A percentile compares a stretch with the other conserved stretches of the same genome.
phyloP scores from a whole-genome alignment of 331 rosid species.

The Dryas integrifolia region DNA sequence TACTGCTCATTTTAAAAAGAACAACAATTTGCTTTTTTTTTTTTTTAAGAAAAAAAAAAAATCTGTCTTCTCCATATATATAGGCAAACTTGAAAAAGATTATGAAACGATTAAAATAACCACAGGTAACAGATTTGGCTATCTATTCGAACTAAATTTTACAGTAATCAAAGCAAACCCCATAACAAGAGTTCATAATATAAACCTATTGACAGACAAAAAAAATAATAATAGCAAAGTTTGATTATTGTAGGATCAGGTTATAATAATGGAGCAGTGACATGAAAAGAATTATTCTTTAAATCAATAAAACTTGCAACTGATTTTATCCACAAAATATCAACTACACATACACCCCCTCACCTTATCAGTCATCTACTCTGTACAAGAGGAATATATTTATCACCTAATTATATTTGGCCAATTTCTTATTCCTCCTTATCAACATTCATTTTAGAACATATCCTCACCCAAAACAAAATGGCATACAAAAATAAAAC shows the following conservation, averaged over 20 bases:
- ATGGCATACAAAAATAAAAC: neutral
- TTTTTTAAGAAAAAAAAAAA: too few relatives aligned
- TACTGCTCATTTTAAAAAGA: neutral
- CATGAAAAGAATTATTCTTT: neutral
- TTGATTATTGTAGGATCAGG: neutral
- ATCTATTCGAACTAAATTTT: neutral
- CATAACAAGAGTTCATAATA: neutral
- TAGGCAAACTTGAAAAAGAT: neutral
- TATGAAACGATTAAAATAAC: neutral
- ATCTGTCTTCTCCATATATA: neutral
- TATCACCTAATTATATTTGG: slow-evolving; percentile 7
- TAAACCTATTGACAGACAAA: neutral
- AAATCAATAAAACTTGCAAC: neutral
- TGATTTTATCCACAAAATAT: slow-evolving; percentile 6
- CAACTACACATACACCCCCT: slow-evolving; percentile 7
- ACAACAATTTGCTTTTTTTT: neutral
- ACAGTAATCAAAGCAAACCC: neutral
- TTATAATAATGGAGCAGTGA: slow-evolving; percentile 1
- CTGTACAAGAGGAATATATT: neutral
- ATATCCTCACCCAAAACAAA: neutral
- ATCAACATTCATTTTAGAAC: neutral
- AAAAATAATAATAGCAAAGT: too few relatives aligned
- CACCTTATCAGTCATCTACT: slow-evolving; percentile 6
- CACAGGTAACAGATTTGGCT: neutral
- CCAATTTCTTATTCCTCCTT: neutral